A percentile compares a stretch with the other conserved stretches of the same genome.
These are phyloP conservation scores for Leccinum broughii DNA, from an alignment of 768 basidiomycete species.

Conservation along the genomic window DNA sequence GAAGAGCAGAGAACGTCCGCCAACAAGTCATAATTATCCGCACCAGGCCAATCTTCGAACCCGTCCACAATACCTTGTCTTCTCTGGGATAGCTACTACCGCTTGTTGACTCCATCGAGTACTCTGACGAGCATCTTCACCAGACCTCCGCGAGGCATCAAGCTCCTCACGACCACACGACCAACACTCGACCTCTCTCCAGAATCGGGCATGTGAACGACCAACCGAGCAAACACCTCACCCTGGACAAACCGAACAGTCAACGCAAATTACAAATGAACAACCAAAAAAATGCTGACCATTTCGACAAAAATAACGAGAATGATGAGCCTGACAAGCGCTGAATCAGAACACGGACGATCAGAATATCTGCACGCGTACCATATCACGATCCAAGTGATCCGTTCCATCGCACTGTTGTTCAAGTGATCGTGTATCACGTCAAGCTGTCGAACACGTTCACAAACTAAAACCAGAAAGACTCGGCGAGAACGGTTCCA, in stretches of 20 bases:
- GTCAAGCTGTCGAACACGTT: conserved; percentile 57
- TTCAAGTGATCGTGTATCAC: conserved; percentile 94
- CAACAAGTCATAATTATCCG: neutral
- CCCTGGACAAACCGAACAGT: conserved; percentile 44
- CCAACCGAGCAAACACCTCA: conserved; percentile 76
- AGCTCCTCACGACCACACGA: conserved; percentile 4
- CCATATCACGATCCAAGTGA: conserved; percentile 81
- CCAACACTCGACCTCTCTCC: conserved; percentile 3
- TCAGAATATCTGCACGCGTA: conserved; percentile 39
- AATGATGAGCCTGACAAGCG: conserved; percentile 73
- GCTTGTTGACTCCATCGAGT: conserved; percentile 17
- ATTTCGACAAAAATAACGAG: conserved; percentile 87
- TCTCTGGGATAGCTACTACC: neutral
- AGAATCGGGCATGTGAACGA: conserved; percentile 51
- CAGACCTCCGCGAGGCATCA: conserved; percentile 29
- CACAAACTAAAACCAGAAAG: neutral
- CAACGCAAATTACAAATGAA: too few species aligned
- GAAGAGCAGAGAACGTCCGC: neutral
- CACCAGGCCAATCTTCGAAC: neutral
- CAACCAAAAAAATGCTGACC: conserved; percentile 40
- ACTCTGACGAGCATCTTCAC: conserved; percentile 21
- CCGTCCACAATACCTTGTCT: neutral
- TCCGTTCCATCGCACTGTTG: conserved; percentile 84
- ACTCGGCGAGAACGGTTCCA: conserved; percentile 14
- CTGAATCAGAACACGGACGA: conserved; percentile 37